A percentile compares a stretch with the other conserved stretches of the same genome.
phyloP scores from a whole-genome alignment of 148 eudicot genomes.

The Pharnaceum exiguum region DNA sequence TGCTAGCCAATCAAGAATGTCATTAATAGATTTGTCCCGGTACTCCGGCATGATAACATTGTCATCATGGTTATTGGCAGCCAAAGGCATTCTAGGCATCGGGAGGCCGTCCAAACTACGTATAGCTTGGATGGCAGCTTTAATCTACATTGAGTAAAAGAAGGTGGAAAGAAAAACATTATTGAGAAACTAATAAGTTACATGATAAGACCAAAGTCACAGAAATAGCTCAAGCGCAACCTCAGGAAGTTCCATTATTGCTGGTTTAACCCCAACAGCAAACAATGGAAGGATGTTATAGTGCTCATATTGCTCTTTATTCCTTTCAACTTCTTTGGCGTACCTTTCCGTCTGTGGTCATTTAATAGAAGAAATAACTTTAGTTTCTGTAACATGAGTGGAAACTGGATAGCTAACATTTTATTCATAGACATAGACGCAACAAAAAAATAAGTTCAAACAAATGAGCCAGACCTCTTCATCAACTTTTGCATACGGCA shows the following conservation, averaged over 20 bases:
- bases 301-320: conserved; percentile 64
- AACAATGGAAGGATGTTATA: conserved; percentile 89
- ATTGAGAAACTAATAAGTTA: background rate
- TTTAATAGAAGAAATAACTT: conserved; percentile 8
- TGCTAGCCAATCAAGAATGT: conserved; percentile 91
- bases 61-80: conserved; percentile 24
- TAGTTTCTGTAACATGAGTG: background rate
- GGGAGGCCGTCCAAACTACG: conserved; percentile 68
- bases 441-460: conserved; percentile 2
- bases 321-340: conserved; percentile 89
- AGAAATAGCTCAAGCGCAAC: conserved; percentile 25
- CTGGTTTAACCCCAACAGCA: conserved; percentile 77
- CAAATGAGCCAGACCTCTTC: conserved; percentile 54
- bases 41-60: conserved; percentile 45
- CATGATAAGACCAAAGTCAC: conserved; percentile 4
- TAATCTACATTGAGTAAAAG: conserved; percentile 42
- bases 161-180: conserved; percentile 1
- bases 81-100: conserved; percentile 33
- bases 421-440: background rate
- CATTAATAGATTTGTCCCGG: conserved; percentile 54
- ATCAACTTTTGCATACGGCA: conserved; percentile 61
- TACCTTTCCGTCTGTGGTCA: conserved; percentile 53
- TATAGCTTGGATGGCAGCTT: conserved; percentile 76
- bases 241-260: conserved; percentile 97
- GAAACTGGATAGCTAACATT: background rate